Evolutionary conservation across 2,329 filamentous ascomycete species (phyloP).

Genomic region (Aspergillus caelatus): DNA sequence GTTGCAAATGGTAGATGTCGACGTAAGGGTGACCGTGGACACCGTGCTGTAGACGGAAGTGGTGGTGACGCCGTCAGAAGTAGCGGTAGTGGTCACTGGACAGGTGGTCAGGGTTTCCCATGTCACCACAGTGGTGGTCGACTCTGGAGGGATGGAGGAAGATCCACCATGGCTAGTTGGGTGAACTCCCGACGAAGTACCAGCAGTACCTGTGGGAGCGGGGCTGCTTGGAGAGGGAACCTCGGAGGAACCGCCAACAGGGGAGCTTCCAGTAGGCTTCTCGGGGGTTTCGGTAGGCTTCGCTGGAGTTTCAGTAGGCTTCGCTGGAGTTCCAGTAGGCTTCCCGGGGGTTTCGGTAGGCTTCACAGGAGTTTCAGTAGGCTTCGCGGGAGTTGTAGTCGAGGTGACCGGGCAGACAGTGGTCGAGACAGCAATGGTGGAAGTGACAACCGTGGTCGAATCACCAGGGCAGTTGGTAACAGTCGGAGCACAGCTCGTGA

Average conservation of each 20-base stretch:
- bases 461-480: conserved; percentile 56
- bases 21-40: conserved; percentile 49
- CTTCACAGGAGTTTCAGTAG: not conserved
- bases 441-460: conserved; percentile 54
- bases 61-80: conserved; percentile 52
- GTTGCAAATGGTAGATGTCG: conserved; percentile 30
- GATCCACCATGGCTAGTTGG: conserved; percentile 1
- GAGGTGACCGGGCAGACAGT: conserved; percentile 58
- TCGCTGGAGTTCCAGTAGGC: not conserved
- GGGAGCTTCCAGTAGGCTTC: conserved; percentile 18
- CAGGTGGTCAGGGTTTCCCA: conserved; percentile 35
- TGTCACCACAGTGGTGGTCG: conserved; percentile 30
- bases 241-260: conserved; percentile 16
- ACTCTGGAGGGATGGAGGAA: conserved; percentile 14
- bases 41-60: conserved; percentile 59
- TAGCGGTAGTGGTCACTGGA: conserved; percentile 35
- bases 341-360: not conserved
- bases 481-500: conserved; percentile 44
- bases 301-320: conserved; percentile 9
- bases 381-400: conserved; percentile 13
- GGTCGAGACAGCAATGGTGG: conserved; percentile 60
- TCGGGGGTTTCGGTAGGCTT: conserved; percentile 1
- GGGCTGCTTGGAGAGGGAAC: conserved; percentile 12
- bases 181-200: conserved; percentile 3
- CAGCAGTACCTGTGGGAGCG: conserved; percentile 16